A percentile compares a stretch with the other conserved stretches of the same genome.
These are phyloP conservation scores for Cladosporium sp. DNA, from an alignment of 2,329 filamentous ascomycete species.

Conservation along the genomic window DNA sequence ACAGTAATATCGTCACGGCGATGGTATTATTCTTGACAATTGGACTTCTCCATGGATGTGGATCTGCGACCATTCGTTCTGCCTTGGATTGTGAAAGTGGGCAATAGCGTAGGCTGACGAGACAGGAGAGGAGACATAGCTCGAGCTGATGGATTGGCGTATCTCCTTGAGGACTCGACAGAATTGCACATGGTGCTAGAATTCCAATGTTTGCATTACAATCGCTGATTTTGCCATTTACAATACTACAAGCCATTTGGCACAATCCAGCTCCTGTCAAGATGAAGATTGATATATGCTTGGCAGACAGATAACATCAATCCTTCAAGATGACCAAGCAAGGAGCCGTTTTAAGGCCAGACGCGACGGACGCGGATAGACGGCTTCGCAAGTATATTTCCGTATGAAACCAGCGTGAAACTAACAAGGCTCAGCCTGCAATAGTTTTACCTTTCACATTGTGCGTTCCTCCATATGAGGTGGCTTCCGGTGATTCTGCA, in stretches of 20 bases:
- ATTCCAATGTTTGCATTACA: not conserved
- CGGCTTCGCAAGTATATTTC: not conserved
- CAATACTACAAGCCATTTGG: not conserved
- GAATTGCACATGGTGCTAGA: not conserved
- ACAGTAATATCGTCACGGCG: not conserved
- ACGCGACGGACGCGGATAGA: not conserved
- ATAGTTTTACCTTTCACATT: not conserved
- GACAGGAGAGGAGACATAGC: not conserved
- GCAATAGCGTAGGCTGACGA: not conserved
- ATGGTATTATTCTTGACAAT: not conserved
- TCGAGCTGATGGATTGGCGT: not conserved
- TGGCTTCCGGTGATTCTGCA: not conserved
- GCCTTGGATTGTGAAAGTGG: not conserved
- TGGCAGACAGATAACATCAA: not conserved
- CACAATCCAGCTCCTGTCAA: not conserved
- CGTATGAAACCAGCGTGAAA: not conserved
- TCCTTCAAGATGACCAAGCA: not conserved
- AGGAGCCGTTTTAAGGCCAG: not conserved
- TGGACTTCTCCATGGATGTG: not conserved
- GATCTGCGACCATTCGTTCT: not conserved
- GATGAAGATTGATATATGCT: not conserved
- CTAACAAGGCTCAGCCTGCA: not conserved
- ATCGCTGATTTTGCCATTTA: not conserved
- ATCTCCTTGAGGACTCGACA: not conserved
- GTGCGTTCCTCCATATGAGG: not conserved